Evolutionary conservation across 768 basidiomycete species (phyloP).

Genomic region (Psilocybe subaeruginosa): DNA sequence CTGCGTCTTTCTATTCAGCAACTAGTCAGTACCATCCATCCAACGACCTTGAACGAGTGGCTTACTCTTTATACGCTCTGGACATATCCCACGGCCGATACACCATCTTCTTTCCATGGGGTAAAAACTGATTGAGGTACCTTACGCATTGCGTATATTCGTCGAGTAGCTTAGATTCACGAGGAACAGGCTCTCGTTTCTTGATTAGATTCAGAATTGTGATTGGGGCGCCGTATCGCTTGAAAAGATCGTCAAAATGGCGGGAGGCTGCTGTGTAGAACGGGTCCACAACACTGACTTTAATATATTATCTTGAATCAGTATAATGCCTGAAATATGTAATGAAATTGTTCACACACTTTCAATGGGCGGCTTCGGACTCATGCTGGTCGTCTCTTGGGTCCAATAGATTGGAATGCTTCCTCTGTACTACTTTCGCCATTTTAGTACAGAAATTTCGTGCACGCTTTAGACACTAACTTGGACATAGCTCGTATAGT

Average conservation of each 20-base stretch:
- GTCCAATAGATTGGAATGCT: constrained; percentile 98
- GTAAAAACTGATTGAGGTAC: constrained; percentile 96
- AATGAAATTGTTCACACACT: constrained; percentile 53
- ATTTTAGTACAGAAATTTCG: not conserved
- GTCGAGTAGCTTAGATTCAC: constrained; percentile 88
- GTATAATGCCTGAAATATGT: not conserved
- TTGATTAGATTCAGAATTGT: constrained; percentile 96
- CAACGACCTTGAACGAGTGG: not conserved
- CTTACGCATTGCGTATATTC: constrained; percentile 92
- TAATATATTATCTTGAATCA: not conserved
- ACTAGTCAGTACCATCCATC: not conserved
- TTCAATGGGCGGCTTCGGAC: constrained; percentile 94
- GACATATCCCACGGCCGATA: constrained; percentile 98
- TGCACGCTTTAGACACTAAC: constrained; percentile 33
- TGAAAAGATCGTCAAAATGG: constrained; percentile 91
- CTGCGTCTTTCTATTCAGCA: constrained; percentile 74
- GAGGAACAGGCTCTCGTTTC: constrained; percentile 71
- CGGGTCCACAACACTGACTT: constrained; percentile 92
- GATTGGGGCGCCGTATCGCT: constrained; percentile 87
- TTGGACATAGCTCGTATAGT: constrained; percentile 96
- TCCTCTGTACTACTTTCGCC: constrained; percentile 72
- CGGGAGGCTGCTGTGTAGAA: constrained; percentile 92
- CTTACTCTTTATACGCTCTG: constrained; percentile 90
- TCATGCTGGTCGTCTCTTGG: constrained; percentile 89
- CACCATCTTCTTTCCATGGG: constrained; percentile 80